phyloP scores from a whole-genome alignment of 2,329 filamentous ascomycete species.

The Dryadomyces sulphureus region DNA sequence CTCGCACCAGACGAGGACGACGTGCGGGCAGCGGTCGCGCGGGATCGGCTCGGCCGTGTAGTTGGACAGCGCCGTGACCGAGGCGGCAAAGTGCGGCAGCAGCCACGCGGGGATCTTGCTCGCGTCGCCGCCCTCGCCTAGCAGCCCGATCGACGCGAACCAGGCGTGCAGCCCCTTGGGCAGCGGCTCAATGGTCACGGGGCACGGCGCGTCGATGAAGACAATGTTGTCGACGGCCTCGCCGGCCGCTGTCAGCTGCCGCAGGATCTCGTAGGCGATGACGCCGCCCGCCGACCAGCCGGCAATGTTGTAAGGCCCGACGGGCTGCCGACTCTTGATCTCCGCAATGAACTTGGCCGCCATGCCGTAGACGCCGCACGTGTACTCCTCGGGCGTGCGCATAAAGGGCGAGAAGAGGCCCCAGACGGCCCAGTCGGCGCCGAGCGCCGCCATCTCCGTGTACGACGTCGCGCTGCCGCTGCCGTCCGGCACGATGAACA shows the following conservation, averaged over 20 bases:
- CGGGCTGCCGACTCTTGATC: constrained; percentile 55
- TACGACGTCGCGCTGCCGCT: constrained; percentile 53
- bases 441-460: constrained; percentile 41
- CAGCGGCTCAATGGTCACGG: constrained; percentile 52
- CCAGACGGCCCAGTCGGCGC: constrained; percentile 29
- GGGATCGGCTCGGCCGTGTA: constrained; percentile 53
- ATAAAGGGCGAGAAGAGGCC: constrained; percentile 57
- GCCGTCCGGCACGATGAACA: constrained; percentile 42
- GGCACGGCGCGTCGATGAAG: constrained; percentile 52
- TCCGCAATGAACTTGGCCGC: constrained; percentile 51
- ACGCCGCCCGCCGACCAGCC: constrained; percentile 71
- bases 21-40: constrained; percentile 41
- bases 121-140: constrained; percentile 41
- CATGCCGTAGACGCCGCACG: constrained; percentile 50
- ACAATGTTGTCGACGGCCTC: constrained; percentile 45
- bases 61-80: constrained; percentile 51
- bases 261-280: constrained; percentile 52
- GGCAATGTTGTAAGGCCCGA: constrained; percentile 51
- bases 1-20: constrained; percentile 55
- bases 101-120: constrained; percentile 57
- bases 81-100: constrained; percentile 56
- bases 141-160: constrained; percentile 57
- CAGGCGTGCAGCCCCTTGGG: constrained; percentile 51
- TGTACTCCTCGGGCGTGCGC: constrained; percentile 51
- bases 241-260: constrained; percentile 40